Percentiles rank a stretch among this genome's conserved stretches.
Conservation (phyloP, 345 rosid genomes). For the Hypericum perforatum region DNA sequence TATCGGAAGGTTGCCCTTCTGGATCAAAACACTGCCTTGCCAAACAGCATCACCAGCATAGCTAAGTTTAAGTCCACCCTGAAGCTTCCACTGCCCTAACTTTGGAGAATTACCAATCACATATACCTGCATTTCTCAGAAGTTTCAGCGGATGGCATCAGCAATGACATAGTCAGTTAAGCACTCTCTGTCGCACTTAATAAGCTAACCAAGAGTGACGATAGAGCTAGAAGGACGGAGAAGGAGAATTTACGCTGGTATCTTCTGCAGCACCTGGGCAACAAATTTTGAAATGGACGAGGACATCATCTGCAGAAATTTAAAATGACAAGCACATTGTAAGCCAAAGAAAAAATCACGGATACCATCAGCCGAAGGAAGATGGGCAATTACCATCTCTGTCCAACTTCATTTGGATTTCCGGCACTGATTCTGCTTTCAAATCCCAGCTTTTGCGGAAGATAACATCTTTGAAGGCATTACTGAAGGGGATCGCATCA, state of each 20-base stretch:
- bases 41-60: slow-evolving; percentile 69
- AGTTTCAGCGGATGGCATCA: slow-evolving; percentile 9
- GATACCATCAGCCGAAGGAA: neutral
- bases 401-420: slow-evolving; percentile 37
- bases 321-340: slow-evolving; percentile 12
- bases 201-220: slow-evolving; percentile 1
- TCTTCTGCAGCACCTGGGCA: slow-evolving; percentile 66
- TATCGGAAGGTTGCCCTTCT: slow-evolving; percentile 55
- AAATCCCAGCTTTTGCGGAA: slow-evolving; percentile 32
- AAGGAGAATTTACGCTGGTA: slow-evolving; percentile 37
- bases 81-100: slow-evolving; percentile 83
- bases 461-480: slow-evolving; percentile 90
- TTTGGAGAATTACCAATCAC: slow-evolving; percentile 60
- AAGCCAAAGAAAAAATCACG: slow-evolving; percentile 1
- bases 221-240: slow-evolving; percentile 5
- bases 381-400: slow-evolving; percentile 39
- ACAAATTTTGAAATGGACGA: slow-evolving; percentile 69
- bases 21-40: slow-evolving; percentile 59
- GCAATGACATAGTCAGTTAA: slow-evolving; percentile 6
- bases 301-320: slow-evolving; percentile 39
- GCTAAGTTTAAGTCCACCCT: slow-evolving; percentile 61
- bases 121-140: slow-evolving; percentile 47
- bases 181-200: neutral
- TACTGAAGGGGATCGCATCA: slow-evolving; percentile 79
- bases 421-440: slow-evolving; percentile 42